Evolutionary conservation across 2,329 filamentous ascomycete species (phyloP).

Genomic region (Sclerotinia borealis): DNA sequence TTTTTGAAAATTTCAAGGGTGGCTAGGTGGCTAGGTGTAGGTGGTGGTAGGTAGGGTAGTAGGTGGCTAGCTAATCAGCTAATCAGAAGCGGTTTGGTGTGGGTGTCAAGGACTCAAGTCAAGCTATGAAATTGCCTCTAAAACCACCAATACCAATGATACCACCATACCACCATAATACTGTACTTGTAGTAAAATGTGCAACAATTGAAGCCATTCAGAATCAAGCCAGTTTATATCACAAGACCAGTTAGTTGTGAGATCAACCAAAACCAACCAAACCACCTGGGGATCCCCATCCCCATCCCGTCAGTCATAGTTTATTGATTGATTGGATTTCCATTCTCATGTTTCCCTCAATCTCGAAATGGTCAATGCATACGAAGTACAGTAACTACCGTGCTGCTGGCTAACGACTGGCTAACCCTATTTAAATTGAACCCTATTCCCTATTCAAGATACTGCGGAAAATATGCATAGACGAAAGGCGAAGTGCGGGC

Average conservation of each 20-base stretch:
- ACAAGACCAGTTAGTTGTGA: background rate
- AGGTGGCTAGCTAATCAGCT: no score
- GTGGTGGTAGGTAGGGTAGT: no score
- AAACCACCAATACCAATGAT: no score
- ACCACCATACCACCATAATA: no score
- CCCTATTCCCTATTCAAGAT: background rate
- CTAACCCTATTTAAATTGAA: background rate
- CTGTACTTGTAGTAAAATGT: background rate
- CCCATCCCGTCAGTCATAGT: background rate
- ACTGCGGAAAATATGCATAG: background rate
- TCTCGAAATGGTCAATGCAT: background rate
- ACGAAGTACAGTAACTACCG: background rate
- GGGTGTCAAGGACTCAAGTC: no score
- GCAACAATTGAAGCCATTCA: background rate
- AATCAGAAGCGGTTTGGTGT: no score
- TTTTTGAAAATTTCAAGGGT: background rate
- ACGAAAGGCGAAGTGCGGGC: background rate
- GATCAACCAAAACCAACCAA: background rate
- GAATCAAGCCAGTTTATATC: background rate
- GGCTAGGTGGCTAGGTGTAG: no score
- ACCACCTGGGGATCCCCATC: no score
- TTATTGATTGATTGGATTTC: slow-evolving; percentile 1
- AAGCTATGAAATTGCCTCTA: no score
- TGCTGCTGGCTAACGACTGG: background rate
- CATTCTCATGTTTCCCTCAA: background rate